These are phyloP conservation scores for Coniferiporia sulphurascens DNA, from an alignment of 1,284 basidiomycete species.

Conservation along the genomic window DNA sequence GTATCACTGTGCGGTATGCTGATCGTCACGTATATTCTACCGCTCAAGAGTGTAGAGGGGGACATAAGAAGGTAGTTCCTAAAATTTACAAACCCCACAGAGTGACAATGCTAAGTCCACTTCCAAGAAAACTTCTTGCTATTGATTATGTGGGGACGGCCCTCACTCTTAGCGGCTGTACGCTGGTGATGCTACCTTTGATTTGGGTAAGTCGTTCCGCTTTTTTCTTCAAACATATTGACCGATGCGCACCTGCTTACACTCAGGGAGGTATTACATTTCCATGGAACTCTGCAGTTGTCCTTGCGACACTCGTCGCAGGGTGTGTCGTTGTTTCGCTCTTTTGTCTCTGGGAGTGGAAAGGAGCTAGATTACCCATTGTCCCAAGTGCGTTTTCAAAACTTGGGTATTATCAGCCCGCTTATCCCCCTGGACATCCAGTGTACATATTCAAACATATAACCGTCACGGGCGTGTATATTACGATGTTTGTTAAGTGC, in stretches of 20 bases:
- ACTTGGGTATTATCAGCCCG: neutral
- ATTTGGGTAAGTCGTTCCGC: conserved; percentile 55
- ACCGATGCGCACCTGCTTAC: neutral
- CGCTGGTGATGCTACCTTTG: conserved; percentile 61
- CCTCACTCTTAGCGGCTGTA: conserved; percentile 57
- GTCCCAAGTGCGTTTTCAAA: conserved; percentile 49
- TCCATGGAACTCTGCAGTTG: conserved; percentile 59
- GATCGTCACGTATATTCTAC: conserved; percentile 57
- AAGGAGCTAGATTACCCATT: conserved; percentile 60
- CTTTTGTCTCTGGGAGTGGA: conserved; percentile 74
- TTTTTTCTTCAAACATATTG: neutral
- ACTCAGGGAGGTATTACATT: conserved; percentile 62
- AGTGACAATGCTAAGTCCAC: neutral
- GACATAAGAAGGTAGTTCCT: conserved; percentile 40
- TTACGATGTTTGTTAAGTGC: conserved; percentile 63
- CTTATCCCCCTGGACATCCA: conserved; percentile 22
- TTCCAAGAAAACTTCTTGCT: conserved; percentile 53
- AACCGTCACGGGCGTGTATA: conserved; percentile 68
- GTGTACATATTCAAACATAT: conserved; percentile 68
- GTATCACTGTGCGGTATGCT: conserved; percentile 47
- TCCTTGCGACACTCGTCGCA: conserved; percentile 56
- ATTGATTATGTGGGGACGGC: conserved; percentile 63
- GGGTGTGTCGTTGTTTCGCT: conserved; percentile 49
- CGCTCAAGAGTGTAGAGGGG: conserved; percentile 61
- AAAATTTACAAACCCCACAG: neutral